These are phyloP conservation scores for Coccomyxa sp. DNA, from an alignment of 139 green algal genomes.

Conservation along the genomic window DNA sequence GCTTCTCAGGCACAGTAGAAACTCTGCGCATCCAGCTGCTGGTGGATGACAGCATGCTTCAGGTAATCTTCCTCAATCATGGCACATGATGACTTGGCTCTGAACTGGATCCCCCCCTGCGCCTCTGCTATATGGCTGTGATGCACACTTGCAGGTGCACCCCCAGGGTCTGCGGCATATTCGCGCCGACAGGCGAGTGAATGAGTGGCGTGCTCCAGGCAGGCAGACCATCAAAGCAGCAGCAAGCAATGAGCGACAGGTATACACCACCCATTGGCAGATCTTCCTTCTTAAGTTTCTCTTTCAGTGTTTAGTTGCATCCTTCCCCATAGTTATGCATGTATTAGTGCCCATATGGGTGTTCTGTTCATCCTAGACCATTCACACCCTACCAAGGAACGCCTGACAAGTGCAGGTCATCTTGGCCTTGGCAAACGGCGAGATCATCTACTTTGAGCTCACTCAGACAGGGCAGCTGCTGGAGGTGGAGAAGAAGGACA, in stretches of 20 bases:
- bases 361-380: too few species aligned
- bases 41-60: slow-evolving; percentile 88
- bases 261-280: too few species aligned
- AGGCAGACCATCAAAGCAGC: slow-evolving; percentile 57
- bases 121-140: neutral
- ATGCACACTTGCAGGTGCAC: slow-evolving; percentile 65
- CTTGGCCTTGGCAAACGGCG: slow-evolving; percentile 81
- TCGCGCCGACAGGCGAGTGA: slow-evolving; percentile 82
- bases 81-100: neutral
- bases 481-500: slow-evolving; percentile 90
- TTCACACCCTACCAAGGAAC: too few species aligned
- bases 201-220: slow-evolving; percentile 94
- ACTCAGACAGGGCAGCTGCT: slow-evolving; percentile 79
- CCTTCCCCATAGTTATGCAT: too few species aligned
- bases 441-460: slow-evolving; percentile 97
- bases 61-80: slow-evolving; percentile 33
- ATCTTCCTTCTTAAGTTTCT: too few species aligned
- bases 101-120: too few species aligned
- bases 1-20: slow-evolving; percentile 80
- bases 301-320: too few species aligned
- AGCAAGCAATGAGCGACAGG: slow-evolving; percentile 76
- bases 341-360: too few species aligned
- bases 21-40: slow-evolving; percentile 83
- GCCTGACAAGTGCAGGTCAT: slow-evolving; percentile 61
- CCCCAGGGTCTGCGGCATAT: slow-evolving; percentile 91